Base-by-base conservation (phyloP, 2,329 filamentous ascomycete species). In the Monilinia fructigena region DNA sequence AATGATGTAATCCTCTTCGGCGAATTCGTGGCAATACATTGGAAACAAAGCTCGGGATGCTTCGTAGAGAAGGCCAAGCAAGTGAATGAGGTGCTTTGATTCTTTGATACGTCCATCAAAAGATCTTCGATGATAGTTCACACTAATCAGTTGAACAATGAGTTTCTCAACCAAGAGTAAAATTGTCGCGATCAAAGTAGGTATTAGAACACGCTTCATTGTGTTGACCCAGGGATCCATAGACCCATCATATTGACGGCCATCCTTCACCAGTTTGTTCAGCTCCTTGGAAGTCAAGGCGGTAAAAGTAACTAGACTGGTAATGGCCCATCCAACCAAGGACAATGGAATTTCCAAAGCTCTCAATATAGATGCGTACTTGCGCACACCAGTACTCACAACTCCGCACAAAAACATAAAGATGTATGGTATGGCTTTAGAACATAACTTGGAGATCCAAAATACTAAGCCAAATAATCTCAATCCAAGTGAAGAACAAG, bases 1-100 rank as follows among this genome's bases (percentile, higher is more conserved):
- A 76, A 99, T 97, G 74, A 92, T 83, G 75, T 93, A 91, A 78
- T 99, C 95, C 76, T 98, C 95, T 31, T 97, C 91, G 23, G 85
- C 83, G 73, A 99, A 98, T 74, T 98, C 94, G 31, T 82, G 83
- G 79, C 93, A 97, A 80, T 97, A 97, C 79, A 93, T 90, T 35
- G 95, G 95, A 75, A 98, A 99, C 61, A 98, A 82, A 6, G 87
- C 84, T 63, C 93, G 86, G 3, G 94, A 97, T 26, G 93, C 93
- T 70, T 98, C 93, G 77, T 96, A 97, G 65, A 99, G 86, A 40
- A 95, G 80, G 23, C 91, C 89, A 2, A 99, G 82, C 2, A 98
- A 85, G 74, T 87, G 85, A 58, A 98, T 85, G 71, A 94, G 91
- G 66, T 86, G 89, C 81, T 99, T 98, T 31, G 93, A 97, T 53